A percentile compares a stretch with the other conserved stretches of the same genome.
These are phyloP conservation scores for Aspergillus amoenus DNA, from an alignment of 2,329 filamentous ascomycete species.

Conservation along the genomic window DNA sequence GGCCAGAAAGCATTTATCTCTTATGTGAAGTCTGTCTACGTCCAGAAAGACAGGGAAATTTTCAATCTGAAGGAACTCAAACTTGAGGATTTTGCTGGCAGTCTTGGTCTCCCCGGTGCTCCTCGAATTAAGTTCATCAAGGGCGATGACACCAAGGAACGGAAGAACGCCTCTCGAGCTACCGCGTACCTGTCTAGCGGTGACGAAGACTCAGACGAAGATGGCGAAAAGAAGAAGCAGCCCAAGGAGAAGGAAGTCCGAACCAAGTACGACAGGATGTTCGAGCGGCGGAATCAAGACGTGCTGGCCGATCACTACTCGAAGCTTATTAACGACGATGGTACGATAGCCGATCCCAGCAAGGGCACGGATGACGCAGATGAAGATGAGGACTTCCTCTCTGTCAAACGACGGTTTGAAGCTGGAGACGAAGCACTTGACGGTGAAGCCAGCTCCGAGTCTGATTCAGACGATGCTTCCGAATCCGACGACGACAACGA, in stretches of 20 bases:
- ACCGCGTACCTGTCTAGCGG: conserved; percentile 61
- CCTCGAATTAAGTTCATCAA: conserved; percentile 93
- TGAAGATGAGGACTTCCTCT: conserved; percentile 78
- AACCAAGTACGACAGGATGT: conserved; percentile 98
- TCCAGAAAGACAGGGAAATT: conserved; percentile 88
- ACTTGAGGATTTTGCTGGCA: conserved; percentile 80
- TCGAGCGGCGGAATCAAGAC: conserved; percentile 93
- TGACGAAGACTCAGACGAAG: conserved; percentile 47
- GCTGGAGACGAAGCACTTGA: conserved; percentile 61
- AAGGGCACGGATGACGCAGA: conserved; percentile 55
- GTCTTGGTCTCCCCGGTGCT: conserved; percentile 83
- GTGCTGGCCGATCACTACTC: conserved; percentile 91
- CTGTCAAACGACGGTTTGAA: conserved; percentile 82
- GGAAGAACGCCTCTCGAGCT: conserved; percentile 80
- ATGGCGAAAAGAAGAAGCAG: conserved; percentile 52
- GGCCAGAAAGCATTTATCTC: conserved; percentile 95
- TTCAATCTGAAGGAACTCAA: conserved; percentile 83
- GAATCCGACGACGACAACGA: conserved; percentile 35
- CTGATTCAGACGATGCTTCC: conserved; percentile 38
- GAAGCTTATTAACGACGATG: conserved; percentile 71
- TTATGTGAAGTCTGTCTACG: conserved; percentile 78
- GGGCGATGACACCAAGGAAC: conserved; percentile 79
- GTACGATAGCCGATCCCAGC: conserved; percentile 40
- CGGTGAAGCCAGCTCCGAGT: conserved; percentile 20
- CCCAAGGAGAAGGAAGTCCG: conserved; percentile 66